Evolutionary conservation across 345 rosid genomes (phyloP), one percentile per base, ranked within the genome.

Genomic region (Citrus medica): DNA sequence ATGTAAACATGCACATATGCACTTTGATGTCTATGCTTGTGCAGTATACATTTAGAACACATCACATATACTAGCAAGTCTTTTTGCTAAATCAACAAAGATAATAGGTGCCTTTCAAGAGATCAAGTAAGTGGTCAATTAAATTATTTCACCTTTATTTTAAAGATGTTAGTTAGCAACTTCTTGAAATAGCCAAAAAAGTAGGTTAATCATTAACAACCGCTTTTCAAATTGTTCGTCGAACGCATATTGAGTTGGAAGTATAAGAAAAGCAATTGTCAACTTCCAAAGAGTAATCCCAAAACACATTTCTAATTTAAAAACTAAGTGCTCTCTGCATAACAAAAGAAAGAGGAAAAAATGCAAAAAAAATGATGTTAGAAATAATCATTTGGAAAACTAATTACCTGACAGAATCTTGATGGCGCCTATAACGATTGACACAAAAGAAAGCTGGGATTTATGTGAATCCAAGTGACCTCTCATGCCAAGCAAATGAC

Each of bases 401-500:
- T 46, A 48, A n/a, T 66, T 86, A 96, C 99, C 92, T 80, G 99
- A 96, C 67, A 96, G 88, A 78, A 87, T 88, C 90, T 93, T 87
- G 82, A 92, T 88, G 76, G 83, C 78, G 77, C 88, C 86, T 40
- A 94, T 78, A 72, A 89, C 76, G 38, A 89, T 88, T 82, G 87
- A 87, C 21, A 89, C 81, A 81, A 91, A 92, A 82, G 91, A 89
- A 38, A 86, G 59, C 42, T 56, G 78, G 46, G 82, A 72, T 73
- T 92, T 88, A 76, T 40, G 82, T 79, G 89, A 80, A 63, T 80
- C 85, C 65, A 76, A 77, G 53, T 84, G 84, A 73, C 86, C 87
- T 79, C 84, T 87, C 91, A 93, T 86, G 85, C 84, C 90, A 74
- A 97, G 97, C 90, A 97, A 87, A 92, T 93, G 97, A 85, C 75